Conservation (phyloP, 2,329 filamentous ascomycete genomes). For the Apiospora phragmitis region DNA sequence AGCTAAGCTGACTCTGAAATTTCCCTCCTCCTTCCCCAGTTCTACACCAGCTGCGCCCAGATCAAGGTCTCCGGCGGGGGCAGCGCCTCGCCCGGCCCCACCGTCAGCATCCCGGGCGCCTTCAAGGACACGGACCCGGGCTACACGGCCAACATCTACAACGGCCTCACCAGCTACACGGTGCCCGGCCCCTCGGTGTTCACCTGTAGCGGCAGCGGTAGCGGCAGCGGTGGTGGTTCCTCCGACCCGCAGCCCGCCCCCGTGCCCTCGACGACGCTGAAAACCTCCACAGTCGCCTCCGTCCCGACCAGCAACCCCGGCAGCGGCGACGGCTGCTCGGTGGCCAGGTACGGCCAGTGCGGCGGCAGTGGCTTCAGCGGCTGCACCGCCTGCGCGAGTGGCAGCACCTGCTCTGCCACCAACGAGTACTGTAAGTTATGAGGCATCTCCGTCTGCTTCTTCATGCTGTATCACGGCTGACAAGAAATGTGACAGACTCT, state of each 20-base stretch:
- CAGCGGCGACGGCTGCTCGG: background rate
- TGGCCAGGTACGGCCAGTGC: conserved; percentile 7
- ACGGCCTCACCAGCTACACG: conserved; percentile 33
- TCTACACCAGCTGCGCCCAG: conserved; percentile 42
- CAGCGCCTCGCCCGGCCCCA: conserved; percentile 29
- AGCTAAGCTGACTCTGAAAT: background rate
- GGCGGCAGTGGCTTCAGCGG: conserved; percentile 6
- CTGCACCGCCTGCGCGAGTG: background rate
- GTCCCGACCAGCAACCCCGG: background rate
- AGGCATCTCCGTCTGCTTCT: no score
- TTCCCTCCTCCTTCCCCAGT: background rate
- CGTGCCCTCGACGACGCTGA: background rate
- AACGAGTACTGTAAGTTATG: conserved; percentile 8
- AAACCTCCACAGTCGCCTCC: background rate
- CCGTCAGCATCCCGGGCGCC: conserved; percentile 37
- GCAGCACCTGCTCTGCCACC: conserved; percentile 8
- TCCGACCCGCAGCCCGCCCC: background rate
- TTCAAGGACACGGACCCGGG: conserved; percentile 41
- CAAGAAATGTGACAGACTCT: background rate
- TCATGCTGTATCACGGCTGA: background rate
- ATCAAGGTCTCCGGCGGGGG: conserved; percentile 45
- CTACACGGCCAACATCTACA: conserved; percentile 42
- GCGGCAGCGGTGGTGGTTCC: background rate
- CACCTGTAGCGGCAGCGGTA: background rate
- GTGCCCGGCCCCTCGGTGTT: conserved; percentile 30